Conservation (phyloP, 2,329 filamentous ascomycete genomes). For the Aspergillus arachidicola region DNA sequence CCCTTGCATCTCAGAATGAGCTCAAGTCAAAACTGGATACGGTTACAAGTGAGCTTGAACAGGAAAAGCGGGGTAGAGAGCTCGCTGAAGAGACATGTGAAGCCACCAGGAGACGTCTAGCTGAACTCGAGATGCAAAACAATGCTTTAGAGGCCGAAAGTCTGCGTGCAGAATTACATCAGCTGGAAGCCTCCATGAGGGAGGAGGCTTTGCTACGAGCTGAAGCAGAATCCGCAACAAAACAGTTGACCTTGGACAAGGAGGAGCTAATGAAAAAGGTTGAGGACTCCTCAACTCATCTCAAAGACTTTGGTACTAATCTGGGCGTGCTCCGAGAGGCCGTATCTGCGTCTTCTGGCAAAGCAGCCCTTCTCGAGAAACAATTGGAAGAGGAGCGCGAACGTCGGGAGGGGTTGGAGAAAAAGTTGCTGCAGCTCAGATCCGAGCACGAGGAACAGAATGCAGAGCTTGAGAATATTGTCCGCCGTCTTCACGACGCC, state of each 20-base stretch:
- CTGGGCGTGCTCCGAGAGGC: slow-evolving; percentile 77
- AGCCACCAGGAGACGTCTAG: slow-evolving; percentile 78
- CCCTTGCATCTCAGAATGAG: slow-evolving; percentile 76
- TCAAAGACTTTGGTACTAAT: slow-evolving; percentile 69
- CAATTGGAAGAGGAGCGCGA: slow-evolving; percentile 77
- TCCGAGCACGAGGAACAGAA: slow-evolving; percentile 80
- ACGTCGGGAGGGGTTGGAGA: slow-evolving; percentile 74
- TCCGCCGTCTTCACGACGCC: slow-evolving; percentile 75
- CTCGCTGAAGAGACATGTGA: slow-evolving; percentile 86
- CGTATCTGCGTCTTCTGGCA: slow-evolving; percentile 76
- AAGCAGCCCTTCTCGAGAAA: slow-evolving; percentile 73
- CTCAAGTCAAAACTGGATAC: slow-evolving; percentile 76
- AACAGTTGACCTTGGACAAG: slow-evolving; percentile 84
- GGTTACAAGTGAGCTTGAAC: slow-evolving; percentile 69
- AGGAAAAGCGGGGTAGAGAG: slow-evolving; percentile 78
- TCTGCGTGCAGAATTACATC: slow-evolving; percentile 81
- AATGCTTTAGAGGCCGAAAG: slow-evolving; percentile 83
- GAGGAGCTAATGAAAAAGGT: slow-evolving; percentile 72
- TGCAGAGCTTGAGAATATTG: slow-evolving; percentile 73
- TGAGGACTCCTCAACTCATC: slow-evolving; percentile 65
- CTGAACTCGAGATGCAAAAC: slow-evolving; percentile 81
- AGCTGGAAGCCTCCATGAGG: slow-evolving; percentile 73
- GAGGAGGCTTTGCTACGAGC: slow-evolving; percentile 78
- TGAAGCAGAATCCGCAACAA: slow-evolving; percentile 73
- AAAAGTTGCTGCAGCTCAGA: slow-evolving; percentile 74